Evolutionary conservation across 2,329 filamentous ascomycete genomes (phyloP).

Genomic region (Fusarium dlaminii): DNA sequence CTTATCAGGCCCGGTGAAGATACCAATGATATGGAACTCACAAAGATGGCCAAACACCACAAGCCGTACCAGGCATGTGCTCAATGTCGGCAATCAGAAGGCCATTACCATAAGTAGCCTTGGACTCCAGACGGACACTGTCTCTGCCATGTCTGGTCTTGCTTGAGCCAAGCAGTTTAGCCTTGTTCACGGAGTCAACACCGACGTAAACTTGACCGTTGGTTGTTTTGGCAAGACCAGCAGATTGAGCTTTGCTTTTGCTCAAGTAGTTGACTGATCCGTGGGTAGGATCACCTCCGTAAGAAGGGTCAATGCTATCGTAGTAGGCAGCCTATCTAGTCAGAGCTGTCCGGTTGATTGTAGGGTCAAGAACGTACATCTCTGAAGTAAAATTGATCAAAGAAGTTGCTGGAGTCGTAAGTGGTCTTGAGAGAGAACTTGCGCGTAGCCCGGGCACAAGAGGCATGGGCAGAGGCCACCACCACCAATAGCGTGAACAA

Average conservation of each 20-base stretch:
- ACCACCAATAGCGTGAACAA: not conserved
- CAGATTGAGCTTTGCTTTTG: constrained; percentile 44
- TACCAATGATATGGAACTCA: not conserved
- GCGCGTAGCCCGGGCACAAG: not conserved
- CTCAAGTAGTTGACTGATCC: constrained; percentile 70
- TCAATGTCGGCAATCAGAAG: constrained; percentile 65
- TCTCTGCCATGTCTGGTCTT: constrained; percentile 48
- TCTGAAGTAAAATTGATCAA: constrained; percentile 54
- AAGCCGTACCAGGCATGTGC: constrained; percentile 31
- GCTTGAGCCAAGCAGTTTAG: constrained; percentile 18
- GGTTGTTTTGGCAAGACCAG: constrained; percentile 39
- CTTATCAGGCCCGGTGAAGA: rapidly evolving
- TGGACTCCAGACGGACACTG: constrained; percentile 74
- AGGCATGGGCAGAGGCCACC: not conserved
- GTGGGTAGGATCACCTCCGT: constrained; percentile 65
- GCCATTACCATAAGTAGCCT: constrained; percentile 67
- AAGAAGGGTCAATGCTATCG: constrained; percentile 26
- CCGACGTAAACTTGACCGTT: constrained; percentile 4
- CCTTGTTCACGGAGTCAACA: constrained; percentile 1
- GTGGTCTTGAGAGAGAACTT: constrained; percentile 17
- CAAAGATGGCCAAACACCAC: constrained; percentile 35
- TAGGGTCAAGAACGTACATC: not conserved
- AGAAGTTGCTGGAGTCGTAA: constrained; percentile 51
- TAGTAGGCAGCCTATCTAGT: constrained; percentile 6
- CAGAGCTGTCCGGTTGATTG: not conserved